Conservation (phyloP, 2,329 filamentous ascomycete species). For the Penicillium capsulatum region DNA sequence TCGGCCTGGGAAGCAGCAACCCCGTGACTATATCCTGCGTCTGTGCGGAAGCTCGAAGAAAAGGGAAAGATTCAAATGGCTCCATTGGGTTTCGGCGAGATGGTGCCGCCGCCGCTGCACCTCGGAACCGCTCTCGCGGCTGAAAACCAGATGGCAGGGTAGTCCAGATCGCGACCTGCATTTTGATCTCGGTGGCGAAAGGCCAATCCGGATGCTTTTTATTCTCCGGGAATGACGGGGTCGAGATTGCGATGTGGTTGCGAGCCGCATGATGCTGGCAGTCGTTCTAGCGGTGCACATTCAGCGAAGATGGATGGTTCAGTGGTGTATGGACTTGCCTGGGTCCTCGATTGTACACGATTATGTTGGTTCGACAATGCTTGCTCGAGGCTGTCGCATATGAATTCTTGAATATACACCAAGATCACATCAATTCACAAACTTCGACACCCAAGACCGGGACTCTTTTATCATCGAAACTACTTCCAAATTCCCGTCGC, state of each 20-base stretch:
- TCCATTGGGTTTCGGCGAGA: no score
- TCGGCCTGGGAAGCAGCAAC: not conserved
- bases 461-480: no score
- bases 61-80: no score
- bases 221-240: constrained; percentile 14
- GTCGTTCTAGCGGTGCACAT: not conserved
- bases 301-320: not conserved
- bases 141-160: constrained; percentile 8
- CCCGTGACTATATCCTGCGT: not conserved
- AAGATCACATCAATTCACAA: not conserved
- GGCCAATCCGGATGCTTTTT: constrained; percentile 16
- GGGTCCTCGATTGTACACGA: no score
- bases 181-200: constrained; percentile 6
- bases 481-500: no score
- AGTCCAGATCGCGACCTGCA: constrained; percentile 16
- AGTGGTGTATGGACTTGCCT: no score
- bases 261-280: constrained; percentile 9
- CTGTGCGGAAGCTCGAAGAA: constrained; percentile 1
- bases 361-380: no score
- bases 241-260: constrained; percentile 14
- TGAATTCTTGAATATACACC: no score
- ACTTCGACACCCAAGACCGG: no score
- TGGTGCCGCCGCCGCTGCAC: constrained; percentile 1
- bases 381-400: no score
- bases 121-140: constrained; percentile 13